phyloP scores from a whole-genome alignment of 2,329 filamentous ascomycete species.

The Exophiala xenobiotica region DNA sequence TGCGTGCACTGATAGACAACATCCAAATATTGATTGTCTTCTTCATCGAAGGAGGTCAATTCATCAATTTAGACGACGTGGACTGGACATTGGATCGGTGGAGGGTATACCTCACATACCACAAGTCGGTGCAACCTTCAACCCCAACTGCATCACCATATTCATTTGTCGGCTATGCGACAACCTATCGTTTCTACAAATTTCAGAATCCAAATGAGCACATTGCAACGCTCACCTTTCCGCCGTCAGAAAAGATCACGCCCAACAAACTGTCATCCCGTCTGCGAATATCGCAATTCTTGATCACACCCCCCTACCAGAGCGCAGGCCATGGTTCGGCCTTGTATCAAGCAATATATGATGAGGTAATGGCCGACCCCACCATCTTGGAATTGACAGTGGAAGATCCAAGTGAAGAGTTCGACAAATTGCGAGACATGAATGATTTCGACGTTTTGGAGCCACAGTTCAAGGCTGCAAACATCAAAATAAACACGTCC shows the following conservation, averaged over 20 bases:
- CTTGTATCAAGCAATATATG: slow-evolving; percentile 79
- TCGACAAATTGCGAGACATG: slow-evolving; percentile 64
- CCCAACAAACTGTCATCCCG: slow-evolving; percentile 69
- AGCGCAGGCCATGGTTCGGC: slow-evolving; percentile 72
- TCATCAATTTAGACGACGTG: slow-evolving; percentile 68
- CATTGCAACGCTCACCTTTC: slow-evolving; percentile 39
- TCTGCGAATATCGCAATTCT: slow-evolving; percentile 85
- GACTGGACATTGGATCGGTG: slow-evolving; percentile 77
- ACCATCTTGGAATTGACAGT: slow-evolving; percentile 82
- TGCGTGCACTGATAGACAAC: slow-evolving; percentile 71
- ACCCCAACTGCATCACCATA: slow-evolving; percentile 60
- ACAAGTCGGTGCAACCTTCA: slow-evolving; percentile 47
- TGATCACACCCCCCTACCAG: slow-evolving; percentile 87
- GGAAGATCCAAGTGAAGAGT: slow-evolving; percentile 80
- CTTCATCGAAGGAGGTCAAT: slow-evolving; percentile 90
- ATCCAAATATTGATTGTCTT: slow-evolving; percentile 81
- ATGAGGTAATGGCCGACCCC: slow-evolving; percentile 63
- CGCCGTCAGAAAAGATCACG: slow-evolving; percentile 41
- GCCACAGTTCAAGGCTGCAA: slow-evolving; percentile 49
- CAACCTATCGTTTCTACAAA: slow-evolving; percentile 81
- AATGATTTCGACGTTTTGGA: slow-evolving; percentile 60
- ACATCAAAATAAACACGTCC: slow-evolving; percentile 46
- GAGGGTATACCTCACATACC: slow-evolving; percentile 87
- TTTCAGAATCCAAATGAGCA: slow-evolving; percentile 42
- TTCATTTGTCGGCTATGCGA: slow-evolving; percentile 83